Evolutionary conservation across 176 grass and related monocot species (phyloP), one percentile per base, ranked within the genome.

Genomic region (Rhynchospora pubera): DNA sequence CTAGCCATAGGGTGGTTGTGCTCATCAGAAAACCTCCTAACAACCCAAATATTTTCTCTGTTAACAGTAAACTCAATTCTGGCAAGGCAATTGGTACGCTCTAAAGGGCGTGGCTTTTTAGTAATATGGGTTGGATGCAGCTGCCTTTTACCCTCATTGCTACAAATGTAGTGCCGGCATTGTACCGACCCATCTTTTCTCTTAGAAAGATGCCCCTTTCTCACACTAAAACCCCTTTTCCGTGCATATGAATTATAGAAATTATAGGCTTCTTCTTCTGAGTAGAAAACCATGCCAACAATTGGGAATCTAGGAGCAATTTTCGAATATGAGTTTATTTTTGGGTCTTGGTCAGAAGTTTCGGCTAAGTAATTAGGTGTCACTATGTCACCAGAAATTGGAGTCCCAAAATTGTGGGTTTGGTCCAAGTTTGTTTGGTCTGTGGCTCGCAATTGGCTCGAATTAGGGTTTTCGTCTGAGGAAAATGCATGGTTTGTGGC

Each of bases 191-290:
- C 67, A 59, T 89, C 87, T 84, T 83, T 88, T 80, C 86, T 88
- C 74, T 82, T 82, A 84, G 83, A 88, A 81, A 88, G 82, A 82
- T 89, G 87, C 15, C 84, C 87, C 57, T 89, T 89, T 43, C 87
- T 80, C 42, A 85, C 86, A 82, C 83, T 89, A 56, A 85, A 89
- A 69, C 87, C 83, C 57, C 65, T 89, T 57, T 80, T 77, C 62
- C 82, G 75, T 47, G 87, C 87, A 85, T 83, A 79, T 71, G 67
- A 57, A 68, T 89, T 89, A 56, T 85, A 85, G 71, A 89, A 89
- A 85, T 83, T 62, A 13, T 83, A 89, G 65, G 88, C 84, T 83
- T 84, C 69, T 23, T 89, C 79, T 72, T 86, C 88, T 62, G 80
- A 89, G 34, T 56, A 57, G 51, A 89, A 86, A 50, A 65, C 23